Base-by-base conservation (phyloP, 2,329 filamentous ascomycete genomes). In the Aureobasidium vineae region DNA sequence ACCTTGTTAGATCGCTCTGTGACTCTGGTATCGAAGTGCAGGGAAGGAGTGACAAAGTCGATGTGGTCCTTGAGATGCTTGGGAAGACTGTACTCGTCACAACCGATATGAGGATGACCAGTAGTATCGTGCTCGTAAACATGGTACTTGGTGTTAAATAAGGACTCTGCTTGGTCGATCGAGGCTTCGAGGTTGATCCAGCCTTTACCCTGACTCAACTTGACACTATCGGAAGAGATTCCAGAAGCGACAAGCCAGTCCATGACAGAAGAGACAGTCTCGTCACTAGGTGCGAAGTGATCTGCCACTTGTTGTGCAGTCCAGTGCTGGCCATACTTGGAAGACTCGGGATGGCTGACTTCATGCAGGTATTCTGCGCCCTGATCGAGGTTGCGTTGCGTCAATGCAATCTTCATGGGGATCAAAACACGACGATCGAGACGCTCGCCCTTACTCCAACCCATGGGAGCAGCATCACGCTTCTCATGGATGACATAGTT, bases 141-240 rank as follows among this genome's bases (percentile, higher is more conserved):
- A 69, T 85, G 80, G 70, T 84, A 86, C 66, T 83, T 76, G 7
- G 84, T 81, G 69, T 80, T 79, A 56, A 87, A 78, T 21, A 87
- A 77, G 23, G 74, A 73, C 73, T 86, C 84, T 6, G 82, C 79
- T 72, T 87, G 82, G 41, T 79, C 75, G 3, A 82, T 81, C 6
- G 83, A 83, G 10, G 83, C 83, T 65, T 85, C 79, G 71, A 87
- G 85, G 13, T 79, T 76, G 23, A 86, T 71, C 83, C 84, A 86
- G 59, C 81, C 81, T 63, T 81, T 79, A 33, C 81, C 81, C 49
- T 79, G 77, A 0, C 84, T 84, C 50, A 84, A 79, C 47, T 75
- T 76, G 50, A 87, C 78, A 5, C 83, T 79, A 3, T 77, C 76
- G 2, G 74, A 72, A 21, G 78, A 71, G 50, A 88, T 83, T 7